Conservation (phyloP, 2,329 filamentous ascomycete species). For the Ophiostoma novo-ulmi region DNA sequence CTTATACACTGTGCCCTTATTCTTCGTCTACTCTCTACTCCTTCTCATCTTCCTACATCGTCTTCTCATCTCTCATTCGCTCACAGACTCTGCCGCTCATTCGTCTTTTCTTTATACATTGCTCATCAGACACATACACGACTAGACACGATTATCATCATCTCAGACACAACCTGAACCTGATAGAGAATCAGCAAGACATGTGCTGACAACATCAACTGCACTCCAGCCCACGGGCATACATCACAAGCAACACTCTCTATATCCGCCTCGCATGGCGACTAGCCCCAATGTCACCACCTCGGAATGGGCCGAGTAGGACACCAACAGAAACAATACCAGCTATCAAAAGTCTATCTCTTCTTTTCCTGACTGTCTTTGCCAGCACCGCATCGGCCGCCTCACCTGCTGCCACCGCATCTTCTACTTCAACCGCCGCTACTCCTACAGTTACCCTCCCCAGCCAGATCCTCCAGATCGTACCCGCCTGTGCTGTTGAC, state of each 20-base stretch:
- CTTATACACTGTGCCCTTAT: background rate
- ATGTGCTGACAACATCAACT: conserved; percentile 2
- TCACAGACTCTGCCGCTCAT: background rate
- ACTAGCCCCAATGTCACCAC: conserved; percentile 11
- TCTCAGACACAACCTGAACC: background rate
- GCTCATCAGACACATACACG: background rate
- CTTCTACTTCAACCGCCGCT: background rate
- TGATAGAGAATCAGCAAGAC: background rate
- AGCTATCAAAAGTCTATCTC: conserved; percentile 28
- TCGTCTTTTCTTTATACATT: background rate
- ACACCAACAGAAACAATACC: conserved; percentile 25
- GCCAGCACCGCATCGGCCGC: background rate
- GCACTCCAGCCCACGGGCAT: conserved; percentile 6
- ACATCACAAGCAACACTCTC: background rate
- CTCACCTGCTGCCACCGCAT: background rate
- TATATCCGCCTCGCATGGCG: conserved; percentile 16
- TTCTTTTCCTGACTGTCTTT: background rate
- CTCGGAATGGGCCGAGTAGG: conserved; percentile 12
- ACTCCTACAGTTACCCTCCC: conserved; percentile 30
- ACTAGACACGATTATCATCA: background rate
- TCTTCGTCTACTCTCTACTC: background rate
- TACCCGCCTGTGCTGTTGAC: conserved; percentile 55
- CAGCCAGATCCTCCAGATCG: conserved; percentile 36
- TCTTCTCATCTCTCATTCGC: conserved; percentile 6
- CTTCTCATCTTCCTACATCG: background rate